Conservation (phyloP, 805 yeast species). For the Pichia heedii region DNA sequence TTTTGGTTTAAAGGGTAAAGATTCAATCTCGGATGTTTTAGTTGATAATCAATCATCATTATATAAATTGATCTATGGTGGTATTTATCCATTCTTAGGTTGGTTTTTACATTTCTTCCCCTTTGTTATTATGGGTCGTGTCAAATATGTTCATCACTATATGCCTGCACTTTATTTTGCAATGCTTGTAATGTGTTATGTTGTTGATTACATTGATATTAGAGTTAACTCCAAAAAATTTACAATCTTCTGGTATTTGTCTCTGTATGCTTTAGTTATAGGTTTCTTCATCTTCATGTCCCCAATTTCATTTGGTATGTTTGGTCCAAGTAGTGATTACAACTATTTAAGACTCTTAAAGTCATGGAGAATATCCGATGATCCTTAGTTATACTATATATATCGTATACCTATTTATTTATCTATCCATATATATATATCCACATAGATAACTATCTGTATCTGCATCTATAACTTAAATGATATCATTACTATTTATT, state of each 20-base stretch:
- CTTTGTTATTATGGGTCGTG: constrained; percentile 89
- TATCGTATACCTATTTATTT: not conserved
- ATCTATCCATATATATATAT: not conserved
- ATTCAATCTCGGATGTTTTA: constrained; percentile 10
- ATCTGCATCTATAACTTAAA: too few relatives aligned
- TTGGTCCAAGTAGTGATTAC: constrained; percentile 40
- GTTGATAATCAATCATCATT: constrained; percentile 7
- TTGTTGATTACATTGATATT: constrained; percentile 35
- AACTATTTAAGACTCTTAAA: constrained; percentile 43
- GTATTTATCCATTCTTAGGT: constrained; percentile 77
- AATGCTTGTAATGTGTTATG: constrained; percentile 61
- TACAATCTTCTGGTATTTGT: constrained; percentile 31
- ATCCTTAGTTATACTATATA: too few relatives aligned
- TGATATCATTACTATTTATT: too few relatives aligned
- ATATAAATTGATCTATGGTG: constrained; percentile 44
- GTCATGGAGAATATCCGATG: constrained; percentile 39
- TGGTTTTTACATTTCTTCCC: constrained; percentile 89
- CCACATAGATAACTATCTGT: too few relatives aligned
- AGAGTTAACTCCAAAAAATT: constrained; percentile 17
- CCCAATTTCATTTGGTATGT: constrained; percentile 79
- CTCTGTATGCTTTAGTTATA: constrained; percentile 42
- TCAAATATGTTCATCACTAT: constrained; percentile 93
- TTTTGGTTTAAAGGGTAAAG: constrained; percentile 28
- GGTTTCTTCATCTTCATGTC: constrained; percentile 52
- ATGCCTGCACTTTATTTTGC: constrained; percentile 95